Base-by-base conservation (phyloP, 352 stramenopile genomes). In the Pythium folliculosum region DNA sequence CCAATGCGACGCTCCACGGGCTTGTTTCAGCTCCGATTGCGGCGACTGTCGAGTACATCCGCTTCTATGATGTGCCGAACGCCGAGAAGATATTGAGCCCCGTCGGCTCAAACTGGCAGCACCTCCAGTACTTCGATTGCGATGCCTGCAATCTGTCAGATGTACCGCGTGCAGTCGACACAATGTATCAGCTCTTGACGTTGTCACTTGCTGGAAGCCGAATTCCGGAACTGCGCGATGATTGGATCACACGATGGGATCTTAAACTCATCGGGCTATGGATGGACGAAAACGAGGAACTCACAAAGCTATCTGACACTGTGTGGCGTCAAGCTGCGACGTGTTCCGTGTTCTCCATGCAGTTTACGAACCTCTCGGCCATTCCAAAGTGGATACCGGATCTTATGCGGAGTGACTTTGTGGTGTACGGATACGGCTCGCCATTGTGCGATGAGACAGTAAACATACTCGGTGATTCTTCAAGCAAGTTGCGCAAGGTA, bases 381-480 rank as follows among this genome's bases (percentile, higher is more conserved):
- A 63, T 67, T 17, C 65, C 58, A 0, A 30, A 63, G 3, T 63
- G 51, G 58, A 1, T 67, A 0, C 44, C 32, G 0, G 27, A 16
- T 2, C 12, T 63, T 4, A 51, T 51, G 4, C 51, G 27, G 16
- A 9, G 0, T 12, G 23, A 49, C 10, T 64, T 67, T 32, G 9
- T 66, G 1, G 32, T 76, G 22, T 59, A 59, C 44, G 66, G 19
- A 7, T 65, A 60, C 9, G 70, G 48, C 1, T 69, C 70, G 6
- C 70, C 70, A 1, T 16, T 77, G 48, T 74, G 70, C 30, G 59
- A 56, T 9, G 14, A 48, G 19, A 49, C 12, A 17, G 13, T 3
- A 38, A 50, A 38, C 40, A 21, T 22, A 35, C 37, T 60, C 10
- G n/a, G 12, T 32, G 14, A 17, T 22, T 19, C 52, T 12, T 60